Base-by-base conservation (phyloP, 495 filamentous ascomycete genomes). In the Parachaetomium inaequale region DNA sequence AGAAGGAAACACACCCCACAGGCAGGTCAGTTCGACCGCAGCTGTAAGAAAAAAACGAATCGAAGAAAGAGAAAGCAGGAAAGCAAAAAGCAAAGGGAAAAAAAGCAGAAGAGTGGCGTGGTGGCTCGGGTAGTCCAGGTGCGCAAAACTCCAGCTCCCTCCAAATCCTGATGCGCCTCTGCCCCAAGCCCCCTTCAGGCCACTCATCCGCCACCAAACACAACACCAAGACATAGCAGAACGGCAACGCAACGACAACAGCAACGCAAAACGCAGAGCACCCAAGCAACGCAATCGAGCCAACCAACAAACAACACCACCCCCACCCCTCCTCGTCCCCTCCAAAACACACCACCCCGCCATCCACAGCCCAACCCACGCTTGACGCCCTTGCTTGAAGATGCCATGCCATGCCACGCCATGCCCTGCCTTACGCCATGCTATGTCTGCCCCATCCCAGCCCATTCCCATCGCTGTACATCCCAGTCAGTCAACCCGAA, bases 1-100 rank as follows among this genome's bases (percentile, higher is more conserved):
- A 45, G 38, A 55, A 55, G 53, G 28, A 55, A 55, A 21, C 19
- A 15, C 53, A 29, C 42, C 12, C 17, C 55, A 31, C 15, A 45
- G 25, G 31, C 49, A 31, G 49, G 15, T 21, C 25, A 49, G 12
- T 25, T 2, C 19, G 25, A 15, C 3, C 49, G 28, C 29, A 31
- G n/a, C 14, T 31, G 26, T 52, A 2, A 49, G 23, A 1, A 23
- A 43, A 38, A n/a, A 38, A 36, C 31, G 19, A 38, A 54, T 36
- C 8, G 51, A 7, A 36, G 26, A 51, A 7, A 51, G 32, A n/a
- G n/a, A n/a, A n/a, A n/a, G 7, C n/a, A 38, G 31, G 2, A 54
- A 38, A 38, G 12, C 4, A 14, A 38, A 15, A 36, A 0, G 5
- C 2, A 34, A 32, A 21, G 1, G 31, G 7, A 36, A 36, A n/a